Percentiles rank a stretch among this genome's conserved stretches.
Evolutionary conservation across 2,329 filamentous ascomycete species (phyloP).

Genomic region (Microascus cirrosus): DNA sequence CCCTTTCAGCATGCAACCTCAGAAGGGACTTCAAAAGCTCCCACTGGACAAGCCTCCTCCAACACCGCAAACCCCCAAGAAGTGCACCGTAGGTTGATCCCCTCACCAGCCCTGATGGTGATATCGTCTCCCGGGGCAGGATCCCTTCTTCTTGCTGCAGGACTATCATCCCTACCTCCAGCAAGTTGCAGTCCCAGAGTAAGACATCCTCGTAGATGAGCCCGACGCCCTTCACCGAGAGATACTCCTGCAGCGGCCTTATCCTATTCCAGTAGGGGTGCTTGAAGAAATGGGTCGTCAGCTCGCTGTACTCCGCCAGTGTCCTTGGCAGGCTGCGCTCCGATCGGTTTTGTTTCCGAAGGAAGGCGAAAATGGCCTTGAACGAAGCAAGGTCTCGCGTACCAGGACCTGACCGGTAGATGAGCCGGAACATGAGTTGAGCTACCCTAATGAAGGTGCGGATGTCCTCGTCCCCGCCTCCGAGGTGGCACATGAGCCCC

Average conservation of each 20-base stretch:
- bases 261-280: neutral
- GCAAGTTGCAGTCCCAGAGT: neutral
- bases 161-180: neutral
- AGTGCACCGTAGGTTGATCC: neutral
- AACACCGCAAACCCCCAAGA: neutral
- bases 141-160: neutral
- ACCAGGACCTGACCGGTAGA: neutral
- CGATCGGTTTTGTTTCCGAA: neutral
- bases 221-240: neutral
- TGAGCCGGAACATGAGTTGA: neutral
- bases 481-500: neutral
- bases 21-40: neutral
- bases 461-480: neutral
- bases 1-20: neutral
- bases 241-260: neutral
- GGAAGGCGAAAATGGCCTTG: neutral
- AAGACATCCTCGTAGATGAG: neutral
- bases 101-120: neutral
- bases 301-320: neutral
- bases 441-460: neutral
- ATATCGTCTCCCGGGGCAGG: neutral
- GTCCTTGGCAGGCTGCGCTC: neutral
- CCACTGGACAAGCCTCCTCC: neutral
- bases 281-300: neutral
- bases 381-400: neutral